phyloP scores from a whole-genome alignment of 1,284 basidiomycete species.

The Sanghuangporus sanghuang region DNA sequence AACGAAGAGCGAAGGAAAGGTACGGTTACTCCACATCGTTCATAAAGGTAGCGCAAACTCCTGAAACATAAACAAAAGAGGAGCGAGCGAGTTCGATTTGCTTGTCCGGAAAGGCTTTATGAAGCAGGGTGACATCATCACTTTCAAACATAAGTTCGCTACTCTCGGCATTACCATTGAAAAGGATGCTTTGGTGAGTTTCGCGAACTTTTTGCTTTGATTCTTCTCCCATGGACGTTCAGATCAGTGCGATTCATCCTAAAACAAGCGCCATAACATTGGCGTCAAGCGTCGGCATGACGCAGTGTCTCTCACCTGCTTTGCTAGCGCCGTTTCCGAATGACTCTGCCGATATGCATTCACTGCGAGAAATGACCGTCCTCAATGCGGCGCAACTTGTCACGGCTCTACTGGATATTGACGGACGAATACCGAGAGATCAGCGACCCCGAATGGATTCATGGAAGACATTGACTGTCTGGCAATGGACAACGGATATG shows the following conservation, averaged over 20 bases:
- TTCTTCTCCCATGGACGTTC: neutral
- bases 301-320: conserved; percentile 31
- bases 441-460: neutral
- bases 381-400: neutral
- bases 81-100: conserved; percentile 31
- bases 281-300: conserved; percentile 34
- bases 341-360: neutral
- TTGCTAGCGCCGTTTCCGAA: conserved; percentile 28
- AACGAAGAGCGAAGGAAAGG: conserved; percentile 10
- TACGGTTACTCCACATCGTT: neutral
- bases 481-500: conserved; percentile 5
- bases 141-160: conserved; percentile 42
- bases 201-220: neutral
- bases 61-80: neutral
- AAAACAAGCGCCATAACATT: conserved; percentile 37
- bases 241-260: conserved; percentile 43
- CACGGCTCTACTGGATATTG: conserved; percentile 8
- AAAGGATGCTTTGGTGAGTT: conserved; percentile 47
- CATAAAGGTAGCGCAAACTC: neutral
- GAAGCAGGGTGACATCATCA: conserved; percentile 46
- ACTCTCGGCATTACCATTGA: conserved; percentile 35
- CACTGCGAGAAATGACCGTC: conserved; percentile 8
- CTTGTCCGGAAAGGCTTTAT: conserved; percentile 35
- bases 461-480: conserved; percentile 7
- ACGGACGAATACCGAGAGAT: conserved; percentile 9